Percentiles rank a stretch among this genome's conserved stretches.
Conservation (phyloP, 108 stramenopile genomes). For the Cyclotella atomus region DNA sequence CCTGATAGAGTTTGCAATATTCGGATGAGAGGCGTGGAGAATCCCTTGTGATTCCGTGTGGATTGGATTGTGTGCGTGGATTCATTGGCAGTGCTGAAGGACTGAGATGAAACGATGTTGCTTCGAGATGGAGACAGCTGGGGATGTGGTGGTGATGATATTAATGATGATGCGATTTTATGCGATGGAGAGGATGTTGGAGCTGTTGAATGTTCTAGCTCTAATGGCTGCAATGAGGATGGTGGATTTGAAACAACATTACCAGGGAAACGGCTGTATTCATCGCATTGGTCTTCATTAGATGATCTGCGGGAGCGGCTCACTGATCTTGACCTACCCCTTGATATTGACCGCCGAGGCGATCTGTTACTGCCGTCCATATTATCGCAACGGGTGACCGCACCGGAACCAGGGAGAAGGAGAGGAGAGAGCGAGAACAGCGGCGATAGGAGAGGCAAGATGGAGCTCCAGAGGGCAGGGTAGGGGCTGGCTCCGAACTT, state of each 20-base stretch:
- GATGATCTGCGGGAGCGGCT: background rate
- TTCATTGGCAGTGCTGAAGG: conserved; percentile 1
- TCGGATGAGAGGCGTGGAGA: conserved; percentile 55
- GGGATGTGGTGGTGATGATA: background rate
- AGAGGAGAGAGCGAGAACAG: too few relatives aligned
- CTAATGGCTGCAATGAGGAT: background rate
- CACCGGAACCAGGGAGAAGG: too few relatives aligned
- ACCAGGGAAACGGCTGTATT: background rate
- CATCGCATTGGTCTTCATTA: background rate
- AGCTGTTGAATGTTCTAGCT: background rate
- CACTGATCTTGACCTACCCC: background rate
- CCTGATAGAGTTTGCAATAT: conserved; percentile 6
- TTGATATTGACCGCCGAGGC: background rate
- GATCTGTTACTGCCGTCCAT: conserved; percentile 3
- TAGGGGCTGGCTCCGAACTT: too few relatives aligned
- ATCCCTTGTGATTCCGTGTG: conserved; percentile 50
- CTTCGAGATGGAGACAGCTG: background rate
- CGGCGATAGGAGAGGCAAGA: too few relatives aligned
- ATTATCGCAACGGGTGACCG: background rate
- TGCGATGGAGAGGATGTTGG: background rate
- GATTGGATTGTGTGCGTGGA: background rate
- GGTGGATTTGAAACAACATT: background rate
- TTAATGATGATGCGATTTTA: background rate
- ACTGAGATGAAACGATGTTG: background rate
- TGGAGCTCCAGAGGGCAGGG: too few relatives aligned